Evolutionary conservation across 2,329 filamentous ascomycete genomes (phyloP), one percentile per base, ranked within the genome.

Genomic region (Verticillium zaregamsianum): DNA sequence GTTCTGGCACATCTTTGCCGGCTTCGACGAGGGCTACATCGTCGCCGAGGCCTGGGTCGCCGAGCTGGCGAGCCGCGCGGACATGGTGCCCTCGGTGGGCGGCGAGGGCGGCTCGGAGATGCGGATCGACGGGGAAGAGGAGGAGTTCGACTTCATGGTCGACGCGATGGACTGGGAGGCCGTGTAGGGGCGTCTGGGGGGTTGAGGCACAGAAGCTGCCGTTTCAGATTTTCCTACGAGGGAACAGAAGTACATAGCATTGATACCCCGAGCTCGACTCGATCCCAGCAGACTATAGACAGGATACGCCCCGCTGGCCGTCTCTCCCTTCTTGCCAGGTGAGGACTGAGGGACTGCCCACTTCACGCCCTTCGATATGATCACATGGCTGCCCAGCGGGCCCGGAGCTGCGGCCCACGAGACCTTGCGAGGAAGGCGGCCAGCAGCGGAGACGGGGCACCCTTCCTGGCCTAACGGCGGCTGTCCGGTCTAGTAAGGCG

Each of bases 91-190:
- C 2, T 5, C 58, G 14, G 63, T 17, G 39, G 64, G 62, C 32
- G 65, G 32, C n/a, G 67, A 59, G 52, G 20, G 20, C 9, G 66
- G 62, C 54, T 59, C 70, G 55, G 65, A 68, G 11, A 52, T 52
- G 45, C 17, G 17, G 0, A 9, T 52, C 3, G 45, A 52, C 45
- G 20, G 20, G 8, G 62, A 66, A 17, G 77, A 80, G 61, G 75
- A 77, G 9, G 78, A 81, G 62, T 86, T 82, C 82, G 79, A 77
- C 31, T 86, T 85, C 62, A 85, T 86, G 72, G 79, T 83, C 2
- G 84, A 86, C 64, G 83, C 82, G 1, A 86, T 86, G 83, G 83
- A 86, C 62, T 85, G 82, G 83, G 80, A 85, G 68, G 76, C 74
- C 33, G 63, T 66, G 12, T 66, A 59, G 62, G 45, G 54, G 15